A percentile compares a stretch with the other conserved stretches of the same genome.
Conservation (phyloP, 1,139 yeast species). For the Blastobotrys petasosporus region DNA sequence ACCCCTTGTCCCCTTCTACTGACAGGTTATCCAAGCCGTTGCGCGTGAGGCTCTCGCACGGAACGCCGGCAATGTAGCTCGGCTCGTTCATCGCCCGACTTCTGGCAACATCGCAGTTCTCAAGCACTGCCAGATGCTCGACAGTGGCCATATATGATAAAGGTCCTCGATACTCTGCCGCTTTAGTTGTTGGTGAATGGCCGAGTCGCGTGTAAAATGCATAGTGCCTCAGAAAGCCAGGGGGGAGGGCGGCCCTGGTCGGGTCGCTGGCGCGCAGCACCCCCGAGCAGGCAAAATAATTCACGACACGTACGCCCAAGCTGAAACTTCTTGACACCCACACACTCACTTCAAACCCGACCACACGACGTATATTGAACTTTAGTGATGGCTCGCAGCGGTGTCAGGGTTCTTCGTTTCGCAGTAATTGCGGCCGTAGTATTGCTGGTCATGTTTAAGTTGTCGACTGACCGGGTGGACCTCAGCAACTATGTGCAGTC, state of each 20-base stretch:
- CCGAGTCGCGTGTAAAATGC: too few species aligned
- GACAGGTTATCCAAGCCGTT: conserved; percentile 14
- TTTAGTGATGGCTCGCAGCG: conserved; percentile 32
- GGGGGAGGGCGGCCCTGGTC: too few species aligned
- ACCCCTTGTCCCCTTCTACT: conserved; percentile 9
- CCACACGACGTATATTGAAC: not conserved
- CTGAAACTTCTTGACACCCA: not conserved
- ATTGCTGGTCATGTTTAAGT: conserved; percentile 34
- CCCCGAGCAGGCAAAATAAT: too few species aligned
- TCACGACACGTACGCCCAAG: too few species aligned
- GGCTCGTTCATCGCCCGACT: conserved; percentile 20
- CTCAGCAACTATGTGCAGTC: conserved; percentile 21
- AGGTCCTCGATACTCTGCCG: too few species aligned
- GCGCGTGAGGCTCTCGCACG: conserved; percentile 18
- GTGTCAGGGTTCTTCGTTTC: conserved; percentile 34
- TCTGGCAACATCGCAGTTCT: conserved; percentile 8
- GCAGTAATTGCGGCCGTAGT: conserved; percentile 35
- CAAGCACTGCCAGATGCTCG: not conserved
- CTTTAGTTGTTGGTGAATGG: too few species aligned
- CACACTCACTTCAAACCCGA: conserved; percentile 1
- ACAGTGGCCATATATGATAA: not conserved
- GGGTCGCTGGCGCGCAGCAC: too few species aligned
- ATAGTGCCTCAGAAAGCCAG: too few species aligned
- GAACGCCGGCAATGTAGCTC: conserved; percentile 16
- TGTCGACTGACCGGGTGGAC: conserved; percentile 31